Evolutionary conservation across 2,329 filamentous ascomycete genomes (phyloP).

Genomic region (Colletotrichum kahawae): DNA sequence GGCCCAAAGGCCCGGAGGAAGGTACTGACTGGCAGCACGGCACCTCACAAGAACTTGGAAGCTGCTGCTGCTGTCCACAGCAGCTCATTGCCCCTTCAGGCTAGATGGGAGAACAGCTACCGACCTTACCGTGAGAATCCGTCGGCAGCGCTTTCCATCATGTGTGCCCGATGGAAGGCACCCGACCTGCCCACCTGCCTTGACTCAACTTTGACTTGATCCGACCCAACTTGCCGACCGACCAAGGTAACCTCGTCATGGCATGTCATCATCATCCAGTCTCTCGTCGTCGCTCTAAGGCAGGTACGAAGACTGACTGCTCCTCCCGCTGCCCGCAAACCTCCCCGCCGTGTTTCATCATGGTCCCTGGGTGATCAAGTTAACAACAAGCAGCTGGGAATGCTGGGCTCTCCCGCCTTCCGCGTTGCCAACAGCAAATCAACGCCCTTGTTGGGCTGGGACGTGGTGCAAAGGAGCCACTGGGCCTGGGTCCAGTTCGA

Average conservation of each 20-base stretch:
- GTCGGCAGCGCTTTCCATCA: neutral
- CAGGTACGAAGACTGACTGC: neutral
- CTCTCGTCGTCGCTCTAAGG: neutral
- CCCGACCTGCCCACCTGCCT: neutral
- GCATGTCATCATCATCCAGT: conserved; percentile 20
- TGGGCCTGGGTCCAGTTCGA: neutral
- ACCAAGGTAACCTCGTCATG: neutral
- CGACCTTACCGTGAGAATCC: neutral
- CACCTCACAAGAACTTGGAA: neutral
- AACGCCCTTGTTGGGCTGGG: neutral
- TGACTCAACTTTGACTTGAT: neutral
- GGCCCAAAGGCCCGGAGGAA: neutral
- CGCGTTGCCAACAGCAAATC: neutral
- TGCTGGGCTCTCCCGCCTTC: neutral
- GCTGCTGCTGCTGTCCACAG: neutral
- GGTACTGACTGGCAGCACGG: neutral
- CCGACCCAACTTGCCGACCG: neutral
- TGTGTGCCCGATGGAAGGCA: neutral
- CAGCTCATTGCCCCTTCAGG: conserved; percentile 8
- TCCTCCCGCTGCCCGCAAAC: neutral
- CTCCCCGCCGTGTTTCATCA: conserved; percentile 19
- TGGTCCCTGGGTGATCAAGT: conserved; percentile 1
- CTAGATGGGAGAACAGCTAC: neutral
- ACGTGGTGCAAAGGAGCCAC: neutral
- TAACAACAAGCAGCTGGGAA: conserved; percentile 12